These are phyloP conservation scores for Quercus agrifolia DNA, from an alignment of 306 rosid genomes.

Conservation along the genomic window DNA sequence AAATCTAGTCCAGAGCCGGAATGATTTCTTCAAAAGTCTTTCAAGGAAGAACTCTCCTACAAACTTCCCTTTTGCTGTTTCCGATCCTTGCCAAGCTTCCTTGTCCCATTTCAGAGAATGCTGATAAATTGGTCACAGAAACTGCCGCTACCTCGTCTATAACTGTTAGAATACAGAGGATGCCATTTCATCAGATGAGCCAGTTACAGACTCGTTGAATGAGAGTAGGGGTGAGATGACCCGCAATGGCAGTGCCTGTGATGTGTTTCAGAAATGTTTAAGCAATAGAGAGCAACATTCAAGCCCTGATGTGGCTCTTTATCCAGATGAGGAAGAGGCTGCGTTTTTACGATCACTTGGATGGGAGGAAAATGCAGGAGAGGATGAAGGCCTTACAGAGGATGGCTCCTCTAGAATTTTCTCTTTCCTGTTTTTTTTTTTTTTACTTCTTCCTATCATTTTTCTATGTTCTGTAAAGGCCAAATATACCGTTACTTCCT, in stretches of 20 bases:
- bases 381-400: constrained; percentile 17
- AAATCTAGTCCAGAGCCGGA: constrained; percentile 32
- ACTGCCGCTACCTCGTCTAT: background rate
- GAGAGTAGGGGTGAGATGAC: background rate
- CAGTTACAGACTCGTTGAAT: constrained; percentile 2
- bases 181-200: background rate
- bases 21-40: constrained; percentile 31
- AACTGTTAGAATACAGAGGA: background rate
- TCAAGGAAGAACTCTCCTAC: constrained; percentile 25
- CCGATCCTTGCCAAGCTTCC: background rate
- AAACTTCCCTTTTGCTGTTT: background rate
- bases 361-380: constrained; percentile 30
- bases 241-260: background rate
- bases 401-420: no score
- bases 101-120: background rate
- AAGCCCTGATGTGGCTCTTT: background rate
- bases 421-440: no score
- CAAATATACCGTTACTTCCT: no score
- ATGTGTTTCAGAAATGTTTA: constrained; percentile 18
- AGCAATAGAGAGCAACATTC: constrained; percentile 15
- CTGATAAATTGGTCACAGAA: constrained; percentile 14
- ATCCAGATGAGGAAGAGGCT: constrained; percentile 31
- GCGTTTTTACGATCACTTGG: constrained; percentile 41
- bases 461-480: background rate
- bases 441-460: background rate